phyloP scores from a whole-genome alignment of 345 rosid species.

The Arabis hirsuta region DNA sequence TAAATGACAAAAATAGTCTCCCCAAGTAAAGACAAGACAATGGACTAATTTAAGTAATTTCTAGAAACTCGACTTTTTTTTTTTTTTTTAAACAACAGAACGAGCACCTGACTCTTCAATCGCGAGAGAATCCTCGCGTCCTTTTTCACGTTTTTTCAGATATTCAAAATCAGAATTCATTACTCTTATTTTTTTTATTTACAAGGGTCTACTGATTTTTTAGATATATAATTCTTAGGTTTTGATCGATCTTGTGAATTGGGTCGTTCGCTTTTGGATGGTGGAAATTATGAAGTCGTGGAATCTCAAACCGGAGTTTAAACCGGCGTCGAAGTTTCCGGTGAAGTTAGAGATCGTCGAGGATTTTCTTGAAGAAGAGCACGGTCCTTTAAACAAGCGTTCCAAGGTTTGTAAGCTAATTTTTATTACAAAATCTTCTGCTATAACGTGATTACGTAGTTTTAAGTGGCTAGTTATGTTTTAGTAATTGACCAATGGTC shows the following conservation, averaged over 20 bases:
- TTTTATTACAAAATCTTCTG: too few species aligned
- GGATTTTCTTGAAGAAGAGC: slow-evolving; percentile 72
- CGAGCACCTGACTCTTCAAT: slow-evolving; percentile 28
- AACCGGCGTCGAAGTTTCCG: slow-evolving; percentile 54
- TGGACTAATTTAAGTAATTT: slow-evolving; percentile 15
- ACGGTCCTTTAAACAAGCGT: slow-evolving; percentile 70
- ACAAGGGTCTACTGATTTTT: slow-evolving; percentile 13
- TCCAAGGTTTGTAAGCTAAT: slow-evolving; percentile 48
- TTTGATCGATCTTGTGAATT: neutral
- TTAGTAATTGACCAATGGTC: neutral
- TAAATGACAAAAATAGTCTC: slow-evolving; percentile 36
- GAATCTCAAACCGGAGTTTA: slow-evolving; percentile 36
- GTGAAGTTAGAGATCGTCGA: slow-evolving; percentile 85
- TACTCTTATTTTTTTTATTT: slow-evolving; percentile 4
- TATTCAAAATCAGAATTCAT: slow-evolving; percentile 29
- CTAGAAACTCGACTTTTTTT: neutral
- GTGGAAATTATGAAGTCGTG: slow-evolving; percentile 78
- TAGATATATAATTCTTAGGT: neutral
- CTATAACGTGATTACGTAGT: too few species aligned
- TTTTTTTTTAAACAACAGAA: neutral
- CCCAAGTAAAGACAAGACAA: slow-evolving; percentile 4
- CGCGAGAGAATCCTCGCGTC: neutral
- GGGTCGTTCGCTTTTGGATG: slow-evolving; percentile 46
- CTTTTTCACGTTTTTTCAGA: neutral
- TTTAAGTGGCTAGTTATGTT: too few species aligned